phyloP scores from a whole-genome alignment of 495 filamentous ascomycete genomes.

The Xylaria longipes region DNA sequence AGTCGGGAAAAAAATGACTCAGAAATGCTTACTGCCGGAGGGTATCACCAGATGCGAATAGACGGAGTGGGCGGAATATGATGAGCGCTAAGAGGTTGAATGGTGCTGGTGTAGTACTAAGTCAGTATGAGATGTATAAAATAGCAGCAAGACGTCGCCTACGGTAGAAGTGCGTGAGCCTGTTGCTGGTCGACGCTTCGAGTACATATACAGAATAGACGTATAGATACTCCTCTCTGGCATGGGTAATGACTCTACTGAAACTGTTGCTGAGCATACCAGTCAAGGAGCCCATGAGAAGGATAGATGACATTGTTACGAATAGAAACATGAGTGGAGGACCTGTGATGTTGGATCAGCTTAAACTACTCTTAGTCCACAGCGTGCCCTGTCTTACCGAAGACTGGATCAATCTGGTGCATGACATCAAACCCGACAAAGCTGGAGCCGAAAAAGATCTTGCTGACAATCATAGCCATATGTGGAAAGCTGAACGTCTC shows the following conservation, averaged over 20 bases:
- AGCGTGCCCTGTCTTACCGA: constrained; percentile 38
- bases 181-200: constrained; percentile 77
- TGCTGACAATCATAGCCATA: constrained; percentile 87
- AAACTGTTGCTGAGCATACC: constrained; percentile 91
- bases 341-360: constrained; percentile 57
- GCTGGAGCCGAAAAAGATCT: constrained; percentile 79
- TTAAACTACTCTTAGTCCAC: constrained; percentile 32
- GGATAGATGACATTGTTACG: constrained; percentile 84
- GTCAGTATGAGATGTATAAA: constrained; percentile 27
- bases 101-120: constrained; percentile 41
- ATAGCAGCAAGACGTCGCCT: constrained; percentile 41
- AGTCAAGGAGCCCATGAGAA: constrained; percentile 90
- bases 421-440: constrained; percentile 77
- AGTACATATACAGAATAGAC: constrained; percentile 78
- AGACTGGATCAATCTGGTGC: constrained; percentile 53
- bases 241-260: constrained; percentile 73
- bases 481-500: constrained; percentile 72
- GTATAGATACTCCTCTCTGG: constrained; percentile 86
- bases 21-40: too few species aligned
- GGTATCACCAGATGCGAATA: constrained; percentile 71
- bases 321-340: constrained; percentile 82
- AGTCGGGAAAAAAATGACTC: too few species aligned
- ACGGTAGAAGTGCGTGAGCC: constrained; percentile 82
- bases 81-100: constrained; percentile 84
- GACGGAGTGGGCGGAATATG: constrained; percentile 80